Percentiles rank a stretch among this genome's conserved stretches.
Conservation (phyloP, 495 filamentous ascomycete species). For the Podospora comata region DNA sequence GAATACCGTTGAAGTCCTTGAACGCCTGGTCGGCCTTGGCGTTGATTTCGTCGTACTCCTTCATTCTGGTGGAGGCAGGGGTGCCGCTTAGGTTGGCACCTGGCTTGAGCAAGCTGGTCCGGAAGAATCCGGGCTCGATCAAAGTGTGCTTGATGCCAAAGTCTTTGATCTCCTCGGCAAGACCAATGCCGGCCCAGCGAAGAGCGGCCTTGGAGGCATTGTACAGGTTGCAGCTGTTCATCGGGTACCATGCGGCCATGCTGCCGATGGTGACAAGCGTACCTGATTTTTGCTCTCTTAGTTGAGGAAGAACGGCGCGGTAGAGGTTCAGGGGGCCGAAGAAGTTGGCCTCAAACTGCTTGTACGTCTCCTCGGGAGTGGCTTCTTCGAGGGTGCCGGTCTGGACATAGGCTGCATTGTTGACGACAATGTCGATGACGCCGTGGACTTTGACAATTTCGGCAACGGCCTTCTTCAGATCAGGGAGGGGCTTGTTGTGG, state of each 20-base stretch:
- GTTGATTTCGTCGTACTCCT: constrained; percentile 26
- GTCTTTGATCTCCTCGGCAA: constrained; percentile 41
- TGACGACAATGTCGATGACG: constrained; percentile 47
- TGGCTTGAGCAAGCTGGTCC: constrained; percentile 43
- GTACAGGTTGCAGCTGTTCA: constrained; percentile 44
- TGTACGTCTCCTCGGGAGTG: constrained; percentile 14
- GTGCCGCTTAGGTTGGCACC: constrained; percentile 14
- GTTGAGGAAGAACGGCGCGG: constrained; percentile 46
- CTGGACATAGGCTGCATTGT: constrained; percentile 46
- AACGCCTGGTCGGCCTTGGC: constrained; percentile 6
- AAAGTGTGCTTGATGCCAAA: constrained; percentile 47
- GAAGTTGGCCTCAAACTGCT: constrained; percentile 46
- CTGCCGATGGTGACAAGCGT: constrained; percentile 51
- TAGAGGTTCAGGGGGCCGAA: constrained; percentile 44
- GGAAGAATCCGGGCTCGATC: constrained; percentile 52
- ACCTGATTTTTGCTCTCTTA: constrained; percentile 44
- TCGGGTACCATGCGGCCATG: constrained; percentile 39
- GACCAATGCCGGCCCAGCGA: constrained; percentile 32
- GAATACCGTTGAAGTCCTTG: constrained; percentile 17
- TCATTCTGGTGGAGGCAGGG: constrained; percentile 8
- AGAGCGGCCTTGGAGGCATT: constrained; percentile 53
- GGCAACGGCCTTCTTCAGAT: constrained; percentile 33
- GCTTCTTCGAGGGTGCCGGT: constrained; percentile 46
- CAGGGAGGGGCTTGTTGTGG: constrained; percentile 29
- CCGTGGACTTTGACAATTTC: constrained; percentile 36